Conservation (phyloP, 2,329 filamentous ascomycete species). For the Fusarium clavum region DNA sequence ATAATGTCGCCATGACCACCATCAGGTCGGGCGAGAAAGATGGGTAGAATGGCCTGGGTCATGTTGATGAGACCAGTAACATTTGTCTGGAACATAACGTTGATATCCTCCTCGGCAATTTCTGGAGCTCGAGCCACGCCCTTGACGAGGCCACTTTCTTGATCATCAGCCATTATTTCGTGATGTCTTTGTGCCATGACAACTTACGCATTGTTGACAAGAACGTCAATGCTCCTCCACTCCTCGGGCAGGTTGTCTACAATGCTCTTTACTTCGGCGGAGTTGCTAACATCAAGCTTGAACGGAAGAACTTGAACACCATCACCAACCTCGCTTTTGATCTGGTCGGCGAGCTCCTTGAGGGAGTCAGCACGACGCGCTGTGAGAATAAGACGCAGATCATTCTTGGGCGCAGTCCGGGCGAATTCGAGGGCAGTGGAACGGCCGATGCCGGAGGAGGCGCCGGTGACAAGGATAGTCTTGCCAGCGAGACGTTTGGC, state of each 20-base stretch:
- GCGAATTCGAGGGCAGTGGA: constrained; percentile 92
- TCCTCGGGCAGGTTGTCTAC: constrained; percentile 80
- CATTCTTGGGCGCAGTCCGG: constrained; percentile 78
- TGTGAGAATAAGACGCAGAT: constrained; percentile 86
- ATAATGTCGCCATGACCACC: constrained; percentile 92
- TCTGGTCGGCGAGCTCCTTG: constrained; percentile 79
- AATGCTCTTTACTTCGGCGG: constrained; percentile 78
- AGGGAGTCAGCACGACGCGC: constrained; percentile 86
- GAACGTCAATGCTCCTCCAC: constrained; percentile 84
- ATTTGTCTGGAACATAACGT: constrained; percentile 91
- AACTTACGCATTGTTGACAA: constrained; percentile 95
- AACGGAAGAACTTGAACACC: constrained; percentile 86
- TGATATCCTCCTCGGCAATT: constrained; percentile 84
- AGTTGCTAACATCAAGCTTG: constrained; percentile 87
- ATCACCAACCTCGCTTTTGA: constrained; percentile 78
- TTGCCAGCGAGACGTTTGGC: constrained; percentile 90
- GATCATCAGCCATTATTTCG: constrained; percentile 12
- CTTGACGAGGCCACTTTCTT: constrained; percentile 81
- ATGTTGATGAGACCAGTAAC: constrained; percentile 95
- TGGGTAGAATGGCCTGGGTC: constrained; percentile 89
- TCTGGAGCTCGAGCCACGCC: constrained; percentile 87
- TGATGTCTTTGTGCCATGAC: neutral
- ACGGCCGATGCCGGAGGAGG: constrained; percentile 90
- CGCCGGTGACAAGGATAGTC: constrained; percentile 91
- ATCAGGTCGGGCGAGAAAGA: constrained; percentile 80